Evolutionary conservation across 441 rosid species (phyloP).

Genomic region (Flueggea neowawraea): DNA sequence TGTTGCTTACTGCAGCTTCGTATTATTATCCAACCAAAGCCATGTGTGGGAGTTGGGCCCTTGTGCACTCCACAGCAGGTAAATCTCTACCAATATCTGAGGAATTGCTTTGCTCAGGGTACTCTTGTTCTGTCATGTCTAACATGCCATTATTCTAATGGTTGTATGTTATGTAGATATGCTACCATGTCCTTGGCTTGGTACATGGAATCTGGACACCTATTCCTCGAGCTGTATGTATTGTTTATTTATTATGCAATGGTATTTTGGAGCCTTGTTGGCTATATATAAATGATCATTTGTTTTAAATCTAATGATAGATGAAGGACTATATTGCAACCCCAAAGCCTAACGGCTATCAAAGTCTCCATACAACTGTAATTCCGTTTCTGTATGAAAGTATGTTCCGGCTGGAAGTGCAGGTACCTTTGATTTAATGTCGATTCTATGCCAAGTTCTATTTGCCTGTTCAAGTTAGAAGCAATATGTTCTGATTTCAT

Average conservation of each 20-base stretch:
- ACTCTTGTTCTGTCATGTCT: constrained; percentile 2
- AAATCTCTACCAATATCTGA: constrained; percentile 21
- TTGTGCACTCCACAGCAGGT: constrained; percentile 94
- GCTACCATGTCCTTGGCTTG: constrained; percentile 95
- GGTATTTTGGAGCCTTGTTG: constrained; percentile 2
- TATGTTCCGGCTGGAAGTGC: constrained; percentile 95
- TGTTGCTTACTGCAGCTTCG: constrained; percentile 66
- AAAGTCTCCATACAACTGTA: constrained; percentile 95
- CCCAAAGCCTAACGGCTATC: constrained; percentile 98
- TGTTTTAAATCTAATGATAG: constrained; percentile 35
- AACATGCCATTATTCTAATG: constrained; percentile 20
- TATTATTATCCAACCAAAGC: constrained; percentile 83
- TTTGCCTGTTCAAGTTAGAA: background rate
- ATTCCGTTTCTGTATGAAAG: constrained; percentile 98
- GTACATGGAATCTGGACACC: constrained; percentile 99
- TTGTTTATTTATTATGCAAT: constrained; percentile 13
- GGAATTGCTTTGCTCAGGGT: constrained; percentile 15
- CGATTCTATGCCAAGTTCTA: constrained; percentile 4
- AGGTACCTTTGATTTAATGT: constrained; percentile 41
- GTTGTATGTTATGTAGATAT: constrained; percentile 59
- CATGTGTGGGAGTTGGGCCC: constrained; percentile 71
- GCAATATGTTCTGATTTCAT: background rate
- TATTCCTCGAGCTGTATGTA: constrained; percentile 83
- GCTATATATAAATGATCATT: constrained; percentile 13
- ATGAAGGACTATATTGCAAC: constrained; percentile 99